Conservation (phyloP, 306 rosid genomes). For the Trifolium fragiferum region DNA sequence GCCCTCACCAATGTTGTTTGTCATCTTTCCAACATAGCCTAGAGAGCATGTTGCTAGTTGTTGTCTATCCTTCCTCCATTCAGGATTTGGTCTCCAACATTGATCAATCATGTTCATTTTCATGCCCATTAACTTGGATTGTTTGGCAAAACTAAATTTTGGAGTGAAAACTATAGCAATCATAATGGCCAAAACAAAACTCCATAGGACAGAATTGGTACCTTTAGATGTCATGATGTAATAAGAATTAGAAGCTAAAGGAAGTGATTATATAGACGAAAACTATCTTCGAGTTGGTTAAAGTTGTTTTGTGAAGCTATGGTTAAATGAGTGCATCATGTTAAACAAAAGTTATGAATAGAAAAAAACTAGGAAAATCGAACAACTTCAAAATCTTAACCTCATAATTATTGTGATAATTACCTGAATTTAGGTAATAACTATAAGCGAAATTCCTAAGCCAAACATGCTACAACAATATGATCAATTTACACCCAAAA, state of each 20-base stretch:
- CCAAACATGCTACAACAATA: background rate
- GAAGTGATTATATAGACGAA: constrained; percentile 26
- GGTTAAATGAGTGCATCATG: background rate
- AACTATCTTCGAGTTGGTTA: constrained; percentile 6
- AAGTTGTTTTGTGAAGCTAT: constrained; percentile 31
- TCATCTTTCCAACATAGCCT: constrained; percentile 39
- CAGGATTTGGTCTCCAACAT: constrained; percentile 43
- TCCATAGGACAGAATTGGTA: background rate
- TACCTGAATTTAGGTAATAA: constrained; percentile 16
- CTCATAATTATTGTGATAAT: background rate
- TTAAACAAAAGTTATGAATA: constrained; percentile 11
- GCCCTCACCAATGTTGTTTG: background rate
- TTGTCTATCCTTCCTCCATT: constrained; percentile 33
- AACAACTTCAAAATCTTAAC: background rate
- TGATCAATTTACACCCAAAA: background rate
- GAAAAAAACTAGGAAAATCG: background rate
- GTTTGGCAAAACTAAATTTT: constrained; percentile 1
- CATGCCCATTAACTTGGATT: constrained; percentile 26
- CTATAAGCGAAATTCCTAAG: background rate
- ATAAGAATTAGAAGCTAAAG: background rate
- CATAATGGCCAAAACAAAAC: constrained; percentile 1
- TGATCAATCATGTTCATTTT: constrained; percentile 46
- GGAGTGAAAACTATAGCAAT: constrained; percentile 4
- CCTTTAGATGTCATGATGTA: constrained; percentile 3
- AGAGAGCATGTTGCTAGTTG: constrained; percentile 44